Evolutionary conservation across 2,329 filamentous ascomycete species (phyloP), one percentile per base, ranked within the genome.

Genomic region (Calonectria honghensis): DNA sequence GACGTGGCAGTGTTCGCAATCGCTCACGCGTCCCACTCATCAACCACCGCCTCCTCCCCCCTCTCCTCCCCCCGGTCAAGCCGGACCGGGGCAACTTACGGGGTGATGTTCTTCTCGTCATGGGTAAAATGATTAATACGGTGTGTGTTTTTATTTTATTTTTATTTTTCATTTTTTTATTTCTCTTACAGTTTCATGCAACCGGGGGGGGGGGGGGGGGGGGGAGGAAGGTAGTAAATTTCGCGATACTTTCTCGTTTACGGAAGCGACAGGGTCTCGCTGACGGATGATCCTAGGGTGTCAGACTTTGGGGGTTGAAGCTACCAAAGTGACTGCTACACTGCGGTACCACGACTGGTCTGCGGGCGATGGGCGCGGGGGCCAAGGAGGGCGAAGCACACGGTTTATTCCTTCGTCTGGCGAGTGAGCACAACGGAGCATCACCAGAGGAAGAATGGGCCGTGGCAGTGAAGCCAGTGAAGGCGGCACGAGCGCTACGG

Each of bases 1-100:
- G 59, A 45, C 39, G 59, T 64, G 59, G 59, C 59, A n/a, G 59
- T 64, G 59, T 64, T 64, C 37, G 59, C 59, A 64, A 64, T 64
- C 59, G 39, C 59, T 64, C 59, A 64, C 59, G 59, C 59, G 59
- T 64, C 59, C 59, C 54, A 61, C 54, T 39, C 54, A 18, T 61
- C 54, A 61, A 61, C 32, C 32, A 61, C 54, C n/a, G 54, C 54
- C 54, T 61, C 54, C 54, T n/a, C 54, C 32, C 13, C 54, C 32
- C 54, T 35, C 39, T 32, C 11, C 31, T n/a, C 52, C 52, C 52
- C 51, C 51, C 51, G 51, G 51, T 54, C 51, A n/a, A 14, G 14
- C 31, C 51, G 31, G 51, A 32, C 27, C 29, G 31, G 51, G 51
- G 51, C 29, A 54, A 32, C 32, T 54, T 31, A 32, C 51, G 32